phyloP scores from a whole-genome alignment of 75 land plant genomes.

The Selaginella tamariscina region DNA sequence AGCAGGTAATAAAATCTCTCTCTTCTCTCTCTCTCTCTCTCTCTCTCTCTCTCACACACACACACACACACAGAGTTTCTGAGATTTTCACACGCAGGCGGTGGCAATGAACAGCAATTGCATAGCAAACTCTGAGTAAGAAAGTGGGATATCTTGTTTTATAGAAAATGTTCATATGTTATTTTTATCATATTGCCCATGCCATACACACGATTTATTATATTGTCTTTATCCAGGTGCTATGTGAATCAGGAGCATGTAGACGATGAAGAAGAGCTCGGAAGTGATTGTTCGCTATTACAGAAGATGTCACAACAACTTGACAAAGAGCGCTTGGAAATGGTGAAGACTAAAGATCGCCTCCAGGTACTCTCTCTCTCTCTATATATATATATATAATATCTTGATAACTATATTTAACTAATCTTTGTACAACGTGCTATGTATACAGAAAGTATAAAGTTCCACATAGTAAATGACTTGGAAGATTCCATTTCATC shows the following conservation, averaged over 20 bases:
- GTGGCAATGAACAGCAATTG: neutral
- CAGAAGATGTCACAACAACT: neutral
- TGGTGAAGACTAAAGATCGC: constrained; percentile 2
- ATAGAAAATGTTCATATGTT: neutral
- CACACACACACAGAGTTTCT: too few species aligned
- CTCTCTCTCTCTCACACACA: too few species aligned
- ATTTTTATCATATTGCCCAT: neutral
- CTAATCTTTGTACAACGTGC: too few species aligned
- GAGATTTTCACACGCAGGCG: neutral
- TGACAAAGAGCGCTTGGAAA: constrained; percentile 10
- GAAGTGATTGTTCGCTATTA: neutral
- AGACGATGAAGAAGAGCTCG: neutral
- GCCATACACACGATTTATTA: neutral
- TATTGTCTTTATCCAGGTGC: neutral
- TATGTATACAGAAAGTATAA: too few species aligned
- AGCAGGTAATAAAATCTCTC: too few species aligned
- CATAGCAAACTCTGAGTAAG: neutral
- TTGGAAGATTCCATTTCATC: too few species aligned
- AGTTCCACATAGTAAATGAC: too few species aligned
- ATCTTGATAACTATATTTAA: too few species aligned
- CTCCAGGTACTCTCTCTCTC: constrained; percentile 4
- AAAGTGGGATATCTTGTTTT: neutral
- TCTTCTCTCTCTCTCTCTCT: too few species aligned
- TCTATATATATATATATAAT: neutral
- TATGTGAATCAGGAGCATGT: neutral